A percentile compares a stretch with the other conserved stretches of the same genome.
These are phyloP conservation scores for Neurospora tetraspora DNA, from an alignment of 495 filamentous ascomycete species.

Conservation along the genomic window DNA sequence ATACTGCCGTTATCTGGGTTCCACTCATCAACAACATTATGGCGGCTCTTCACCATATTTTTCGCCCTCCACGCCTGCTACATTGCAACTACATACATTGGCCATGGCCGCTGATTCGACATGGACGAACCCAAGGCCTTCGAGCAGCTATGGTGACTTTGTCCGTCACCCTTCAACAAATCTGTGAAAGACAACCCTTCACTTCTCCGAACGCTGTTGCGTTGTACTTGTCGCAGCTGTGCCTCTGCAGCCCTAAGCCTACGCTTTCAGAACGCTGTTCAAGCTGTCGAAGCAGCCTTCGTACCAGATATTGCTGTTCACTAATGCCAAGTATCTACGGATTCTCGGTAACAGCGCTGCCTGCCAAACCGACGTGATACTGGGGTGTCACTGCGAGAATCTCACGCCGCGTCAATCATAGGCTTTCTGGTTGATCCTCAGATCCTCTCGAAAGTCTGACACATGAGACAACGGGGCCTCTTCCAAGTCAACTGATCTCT, in stretches of 20 bases:
- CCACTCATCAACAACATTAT: not conserved
- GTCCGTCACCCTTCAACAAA: not conserved
- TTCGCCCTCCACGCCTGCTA: not conserved
- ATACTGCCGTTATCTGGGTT: not conserved
- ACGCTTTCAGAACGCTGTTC: not conserved
- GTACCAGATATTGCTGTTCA: not conserved
- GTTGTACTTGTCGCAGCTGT: not conserved
- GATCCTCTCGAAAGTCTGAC: not conserved
- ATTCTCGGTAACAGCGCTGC: not conserved
- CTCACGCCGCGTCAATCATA: not conserved
- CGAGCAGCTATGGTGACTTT: not conserved
- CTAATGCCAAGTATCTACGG: not conserved
- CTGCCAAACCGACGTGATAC: not conserved
- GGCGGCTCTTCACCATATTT: not conserved
- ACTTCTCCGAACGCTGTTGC: not conserved
- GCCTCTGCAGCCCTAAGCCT: not conserved
- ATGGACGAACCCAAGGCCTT: not conserved
- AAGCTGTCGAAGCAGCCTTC: not conserved
- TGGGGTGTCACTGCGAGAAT: not conserved
- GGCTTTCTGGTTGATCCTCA: not conserved
- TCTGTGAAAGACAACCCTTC: not conserved
- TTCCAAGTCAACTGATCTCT: not conserved
- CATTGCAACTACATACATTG: not conserved
- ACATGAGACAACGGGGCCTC: not conserved
- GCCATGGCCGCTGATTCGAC: not conserved